Percentiles rank a stretch among this genome's conserved stretches.
Conservation (phyloP, 176 grass and related monocot species). For the Phyllostachys edulis region DNA sequence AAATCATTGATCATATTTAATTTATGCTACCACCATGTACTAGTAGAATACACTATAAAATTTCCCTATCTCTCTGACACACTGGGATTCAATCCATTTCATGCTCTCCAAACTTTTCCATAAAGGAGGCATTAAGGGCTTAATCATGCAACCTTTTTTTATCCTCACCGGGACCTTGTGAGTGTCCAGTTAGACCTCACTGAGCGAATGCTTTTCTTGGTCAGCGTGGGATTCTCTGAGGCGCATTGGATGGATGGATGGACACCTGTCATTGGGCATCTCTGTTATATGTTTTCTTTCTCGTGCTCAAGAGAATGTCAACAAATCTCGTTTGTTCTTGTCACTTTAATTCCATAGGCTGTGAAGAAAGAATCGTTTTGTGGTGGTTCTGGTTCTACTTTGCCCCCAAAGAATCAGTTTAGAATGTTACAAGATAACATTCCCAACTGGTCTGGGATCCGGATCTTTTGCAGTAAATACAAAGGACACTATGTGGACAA, state of each 20-base stretch:
- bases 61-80: too few relatives aligned
- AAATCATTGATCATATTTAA: too few relatives aligned
- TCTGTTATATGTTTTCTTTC: not conserved
- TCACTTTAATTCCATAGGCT: not conserved
- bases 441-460: too few relatives aligned
- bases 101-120: not conserved
- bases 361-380: not conserved
- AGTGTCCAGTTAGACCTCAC: not conserved
- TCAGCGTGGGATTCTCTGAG: not conserved
- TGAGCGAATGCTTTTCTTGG: not conserved
- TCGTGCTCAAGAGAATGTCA: not conserved
- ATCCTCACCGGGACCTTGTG: not conserved
- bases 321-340: not conserved
- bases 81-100: not conserved
- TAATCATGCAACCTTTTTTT: not conserved
- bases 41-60: too few relatives aligned
- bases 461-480: too few relatives aligned
- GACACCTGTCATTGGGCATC: not conserved
- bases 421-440: too few relatives aligned
- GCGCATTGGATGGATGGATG: not conserved
- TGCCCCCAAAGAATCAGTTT: too few relatives aligned
- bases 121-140: not conserved
- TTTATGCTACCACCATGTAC: too few relatives aligned
- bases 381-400: not conserved
- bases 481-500: too few relatives aligned